These are phyloP conservation scores for Pogostemon cablin DNA, from an alignment of 257 asterid species.

Conservation along the genomic window DNA sequence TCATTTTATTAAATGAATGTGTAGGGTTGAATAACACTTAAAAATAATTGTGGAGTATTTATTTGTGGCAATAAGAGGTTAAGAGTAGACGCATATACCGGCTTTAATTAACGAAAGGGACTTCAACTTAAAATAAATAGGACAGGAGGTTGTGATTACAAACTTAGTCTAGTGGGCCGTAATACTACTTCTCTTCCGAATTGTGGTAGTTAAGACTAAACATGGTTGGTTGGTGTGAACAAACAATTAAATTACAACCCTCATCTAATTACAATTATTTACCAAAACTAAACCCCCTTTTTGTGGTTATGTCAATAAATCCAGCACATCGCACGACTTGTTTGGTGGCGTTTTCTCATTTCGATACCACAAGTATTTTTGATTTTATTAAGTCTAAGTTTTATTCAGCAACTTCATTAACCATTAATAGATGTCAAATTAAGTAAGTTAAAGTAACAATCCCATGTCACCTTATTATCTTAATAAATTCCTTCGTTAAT, in stretches of 20 bases:
- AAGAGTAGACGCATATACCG: background rate
- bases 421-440: too few species aligned
- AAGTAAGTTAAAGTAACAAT: too few species aligned
- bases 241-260: background rate
- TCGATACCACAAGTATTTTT: too few species aligned
- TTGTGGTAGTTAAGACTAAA: background rate
- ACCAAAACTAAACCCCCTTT: background rate
- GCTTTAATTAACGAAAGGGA: background rate
- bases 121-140: background rate
- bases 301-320: background rate
- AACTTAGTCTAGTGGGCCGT: background rate
- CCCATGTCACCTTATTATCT: too few species aligned
- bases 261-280: background rate
- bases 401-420: too few species aligned
- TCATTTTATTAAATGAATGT: too few species aligned
- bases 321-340: too few species aligned
- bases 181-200: background rate
- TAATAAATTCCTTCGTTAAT: too few species aligned
- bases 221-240: background rate
- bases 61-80: background rate
- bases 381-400: too few species aligned
- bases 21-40: too few species aligned
- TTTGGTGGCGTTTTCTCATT: too few species aligned
- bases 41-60: background rate
- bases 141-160: background rate